Evolutionary conservation across 768 basidiomycete genomes (phyloP).

Genomic region (Coprinopsis marcescibilis): DNA sequence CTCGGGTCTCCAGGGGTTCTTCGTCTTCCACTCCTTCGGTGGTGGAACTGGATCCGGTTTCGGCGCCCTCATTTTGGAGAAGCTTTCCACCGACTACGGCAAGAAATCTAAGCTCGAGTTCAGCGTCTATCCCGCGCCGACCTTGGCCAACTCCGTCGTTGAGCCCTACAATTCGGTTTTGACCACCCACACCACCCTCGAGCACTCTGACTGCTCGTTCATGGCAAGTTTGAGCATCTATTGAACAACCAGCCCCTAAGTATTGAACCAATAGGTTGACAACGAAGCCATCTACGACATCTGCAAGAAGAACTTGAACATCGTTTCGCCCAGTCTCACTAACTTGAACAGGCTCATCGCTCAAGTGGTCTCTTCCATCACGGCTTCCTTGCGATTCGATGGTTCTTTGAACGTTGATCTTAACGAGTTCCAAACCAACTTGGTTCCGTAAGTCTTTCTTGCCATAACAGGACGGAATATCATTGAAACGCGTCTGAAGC

Average conservation of each 20-base stretch:
- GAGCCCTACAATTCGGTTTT: constrained; percentile 99
- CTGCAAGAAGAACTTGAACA: constrained; percentile 92
- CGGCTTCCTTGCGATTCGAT: constrained; percentile 94
- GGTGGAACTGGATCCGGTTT: constrained; percentile 99
- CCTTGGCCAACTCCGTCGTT: constrained; percentile 91
- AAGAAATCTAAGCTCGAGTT: constrained; percentile 99
- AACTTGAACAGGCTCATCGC: constrained; percentile 97
- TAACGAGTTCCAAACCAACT: constrained; percentile 98
- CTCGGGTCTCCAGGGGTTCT: constrained; percentile 95
- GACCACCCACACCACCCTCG: constrained; percentile 97
- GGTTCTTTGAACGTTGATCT: constrained; percentile 96
- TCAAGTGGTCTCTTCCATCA: constrained; percentile 97
- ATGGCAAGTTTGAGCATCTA: constrained; percentile 55
- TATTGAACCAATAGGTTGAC: constrained; percentile 59
- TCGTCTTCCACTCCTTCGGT: constrained; percentile 99
- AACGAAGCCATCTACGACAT: constrained; percentile 99
- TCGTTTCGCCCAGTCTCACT: constrained; percentile 79
- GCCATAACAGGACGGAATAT: neutral
- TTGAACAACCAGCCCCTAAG: neutral
- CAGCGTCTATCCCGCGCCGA: constrained; percentile 93
- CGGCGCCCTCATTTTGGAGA: constrained; percentile 92
- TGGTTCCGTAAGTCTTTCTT: constrained; percentile 74
- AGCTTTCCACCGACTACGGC: constrained; percentile 94
- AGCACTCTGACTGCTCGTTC: constrained; percentile 99
- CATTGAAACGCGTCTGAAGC: constrained; percentile 31